Conservation (phyloP, 2,329 filamentous ascomycete species). For the Nothophoma quercina region DNA sequence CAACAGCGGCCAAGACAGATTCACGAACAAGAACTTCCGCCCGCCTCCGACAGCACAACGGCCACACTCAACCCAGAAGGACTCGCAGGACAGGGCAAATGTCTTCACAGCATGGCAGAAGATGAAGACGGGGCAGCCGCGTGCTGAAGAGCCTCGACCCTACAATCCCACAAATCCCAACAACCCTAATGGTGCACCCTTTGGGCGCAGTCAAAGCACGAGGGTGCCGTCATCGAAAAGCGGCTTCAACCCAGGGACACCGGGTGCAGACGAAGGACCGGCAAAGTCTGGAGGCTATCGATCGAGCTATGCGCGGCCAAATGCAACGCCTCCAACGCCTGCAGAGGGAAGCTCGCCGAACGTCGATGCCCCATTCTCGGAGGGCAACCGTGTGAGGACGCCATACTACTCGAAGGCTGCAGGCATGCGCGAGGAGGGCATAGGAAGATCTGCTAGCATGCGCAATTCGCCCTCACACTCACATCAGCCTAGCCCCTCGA, state of each 20-base stretch:
- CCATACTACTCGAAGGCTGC: slow-evolving; percentile 60
- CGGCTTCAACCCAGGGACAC: slow-evolving; percentile 66
- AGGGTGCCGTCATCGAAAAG: slow-evolving; percentile 60
- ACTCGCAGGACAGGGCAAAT: slow-evolving; percentile 52
- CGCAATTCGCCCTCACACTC: slow-evolving; percentile 55
- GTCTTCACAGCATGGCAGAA: slow-evolving; percentile 60
- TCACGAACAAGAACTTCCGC: slow-evolving; percentile 52
- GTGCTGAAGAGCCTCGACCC: slow-evolving; percentile 37
- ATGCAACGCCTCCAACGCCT: slow-evolving; percentile 34
- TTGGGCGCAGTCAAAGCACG: slow-evolving; percentile 50
- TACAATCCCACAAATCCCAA: slow-evolving; percentile 29
- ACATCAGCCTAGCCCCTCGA: slow-evolving; percentile 31
- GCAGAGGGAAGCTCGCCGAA: slow-evolving; percentile 29
- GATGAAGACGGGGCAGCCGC: slow-evolving; percentile 51
- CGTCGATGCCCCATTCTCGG: slow-evolving; percentile 51
- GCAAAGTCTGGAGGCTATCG: slow-evolving; percentile 60
- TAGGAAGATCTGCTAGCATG: slow-evolving; percentile 62
- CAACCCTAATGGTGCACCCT: slow-evolving; percentile 48
- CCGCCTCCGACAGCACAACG: slow-evolving; percentile 46
- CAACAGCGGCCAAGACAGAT: slow-evolving; percentile 54
- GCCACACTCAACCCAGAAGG: slow-evolving; percentile 41
- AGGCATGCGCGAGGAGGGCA: slow-evolving; percentile 64
- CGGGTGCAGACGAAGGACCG: slow-evolving; percentile 67
- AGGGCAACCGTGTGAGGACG: slow-evolving; percentile 58
- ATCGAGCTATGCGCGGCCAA: slow-evolving; percentile 44